Evolutionary conservation across 148 eudicot genomes (phyloP), one percentile per base, ranked within the genome.

Genomic region (Diospyros lotus): DNA sequence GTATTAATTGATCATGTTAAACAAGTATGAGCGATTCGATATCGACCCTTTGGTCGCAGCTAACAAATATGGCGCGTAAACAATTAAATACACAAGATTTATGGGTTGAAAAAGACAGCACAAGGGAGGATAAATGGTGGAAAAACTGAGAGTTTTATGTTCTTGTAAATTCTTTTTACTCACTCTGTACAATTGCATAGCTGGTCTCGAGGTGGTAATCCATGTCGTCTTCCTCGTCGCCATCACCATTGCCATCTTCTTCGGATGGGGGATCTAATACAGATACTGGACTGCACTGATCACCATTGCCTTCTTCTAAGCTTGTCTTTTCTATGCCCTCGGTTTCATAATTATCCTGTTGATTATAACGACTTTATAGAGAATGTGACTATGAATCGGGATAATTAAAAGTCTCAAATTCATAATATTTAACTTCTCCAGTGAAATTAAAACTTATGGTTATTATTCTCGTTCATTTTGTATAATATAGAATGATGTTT

Each of bases 211-310:
- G n/a, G 63, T 84, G 83, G 72, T 79, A 83, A 70, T 46, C 76
- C 15, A 83, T 83, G 10, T 76, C 84, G 5, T 73, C 61, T n/a
- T 76, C 78, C 4, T 50, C 80, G 2, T 73, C 82, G 52, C 72
- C 78, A 10, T 68, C 72, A 48, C 55, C 78, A 0, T 66, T 59
- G 0, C 81, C 87, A 65, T 86, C 90, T 82, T 89, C 93, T 46
- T 89, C 91, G 46, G 87, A 95, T 6, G 86, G 95, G 15, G 93
- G 88, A 72, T 91, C 98, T 68, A 94, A 78, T 38, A 94, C 87
- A 0, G 96, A 92, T 64, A 94, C 98, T 0, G 98, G 98, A 53
- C 98, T 94, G 64, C 82, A 86, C 53, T 94, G 98, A 60, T 94
- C 98, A 67, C 84, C 90, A 40, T 88, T 83, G 40, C 84, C 91